phyloP scores from a whole-genome alignment of 139 green algal genomes.

The Coelastrella sp. region DNA sequence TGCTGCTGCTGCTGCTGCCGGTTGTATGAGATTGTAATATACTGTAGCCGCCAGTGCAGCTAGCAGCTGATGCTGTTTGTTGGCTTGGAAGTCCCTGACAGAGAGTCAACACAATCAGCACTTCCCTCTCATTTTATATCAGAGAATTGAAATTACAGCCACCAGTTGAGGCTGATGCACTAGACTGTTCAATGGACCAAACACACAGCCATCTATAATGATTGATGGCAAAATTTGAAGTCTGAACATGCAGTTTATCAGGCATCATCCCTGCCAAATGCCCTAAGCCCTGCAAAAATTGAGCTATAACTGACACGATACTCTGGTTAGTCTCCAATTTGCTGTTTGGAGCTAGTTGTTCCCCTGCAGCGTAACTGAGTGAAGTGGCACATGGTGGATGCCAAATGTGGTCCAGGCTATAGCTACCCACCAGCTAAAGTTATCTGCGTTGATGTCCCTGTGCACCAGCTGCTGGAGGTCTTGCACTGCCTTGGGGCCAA shows the following conservation, averaged over 20 bases:
- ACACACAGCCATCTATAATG: too few relatives aligned
- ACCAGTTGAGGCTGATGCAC: background rate
- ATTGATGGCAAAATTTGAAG: too few relatives aligned
- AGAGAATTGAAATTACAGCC: background rate
- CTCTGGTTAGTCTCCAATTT: too few relatives aligned
- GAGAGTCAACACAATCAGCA: background rate
- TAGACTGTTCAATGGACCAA: too few relatives aligned
- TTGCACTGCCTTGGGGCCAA: background rate
- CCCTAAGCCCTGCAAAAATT: background rate
- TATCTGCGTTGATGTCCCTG: background rate
- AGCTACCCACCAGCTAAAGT: conserved; percentile 16
- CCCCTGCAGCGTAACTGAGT: too few relatives aligned
- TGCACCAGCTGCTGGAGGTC: conserved; percentile 16
- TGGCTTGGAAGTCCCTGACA: conserved; percentile 29
- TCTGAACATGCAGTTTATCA: too few relatives aligned
- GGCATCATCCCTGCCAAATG: background rate
- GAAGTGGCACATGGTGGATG: too few relatives aligned
- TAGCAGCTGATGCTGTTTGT: conserved; percentile 43
- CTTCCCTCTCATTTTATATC: background rate
- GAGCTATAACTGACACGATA: too few relatives aligned
- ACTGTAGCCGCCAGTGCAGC: conserved; percentile 27
- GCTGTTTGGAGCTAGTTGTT: too few relatives aligned
- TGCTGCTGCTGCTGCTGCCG: too few relatives aligned
- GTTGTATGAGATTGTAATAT: background rate
- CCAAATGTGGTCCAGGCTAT: too few relatives aligned